Evolutionary conservation across 768 basidiomycete genomes (phyloP).

Genomic region (Coprinellus aureogranulatus): DNA sequence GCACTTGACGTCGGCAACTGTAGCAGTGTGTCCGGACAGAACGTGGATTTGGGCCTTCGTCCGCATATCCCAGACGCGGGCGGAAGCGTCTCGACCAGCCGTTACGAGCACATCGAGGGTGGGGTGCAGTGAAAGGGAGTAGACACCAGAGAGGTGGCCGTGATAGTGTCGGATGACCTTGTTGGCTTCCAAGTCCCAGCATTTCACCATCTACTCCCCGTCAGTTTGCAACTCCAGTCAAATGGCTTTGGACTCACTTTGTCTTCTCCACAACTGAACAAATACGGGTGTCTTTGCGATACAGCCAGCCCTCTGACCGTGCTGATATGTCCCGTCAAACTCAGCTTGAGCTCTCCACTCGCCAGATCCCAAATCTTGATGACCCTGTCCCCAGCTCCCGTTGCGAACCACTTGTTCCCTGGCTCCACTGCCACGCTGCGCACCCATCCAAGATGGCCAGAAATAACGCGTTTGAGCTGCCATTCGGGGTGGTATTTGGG

Average conservation of each 20-base stretch:
- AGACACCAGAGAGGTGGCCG: constrained; percentile 97
- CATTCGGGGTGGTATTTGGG: constrained; percentile 95
- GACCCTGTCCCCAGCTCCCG: constrained; percentile 95
- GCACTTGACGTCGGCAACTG: constrained; percentile 92
- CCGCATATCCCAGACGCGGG: constrained; percentile 99
- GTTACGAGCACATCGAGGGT: constrained; percentile 96
- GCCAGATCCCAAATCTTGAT: constrained; percentile 99
- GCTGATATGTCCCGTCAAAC: constrained; percentile 94
- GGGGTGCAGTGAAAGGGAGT: constrained; percentile 87
- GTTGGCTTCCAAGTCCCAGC: constrained; percentile 98
- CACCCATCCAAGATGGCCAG: constrained; percentile 98
- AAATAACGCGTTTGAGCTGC: constrained; percentile 96
- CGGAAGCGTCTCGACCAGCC: constrained; percentile 92
- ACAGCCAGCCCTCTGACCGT: constrained; percentile 95
- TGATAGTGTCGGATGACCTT: constrained; percentile 99
- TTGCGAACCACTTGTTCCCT: constrained; percentile 98
- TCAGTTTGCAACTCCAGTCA: neutral
- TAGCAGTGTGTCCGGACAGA: constrained; percentile 89
- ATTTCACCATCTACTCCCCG: constrained; percentile 88
- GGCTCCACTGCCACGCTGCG: constrained; percentile 95
- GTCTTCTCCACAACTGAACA: constrained; percentile 97
- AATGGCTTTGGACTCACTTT: constrained; percentile 56
- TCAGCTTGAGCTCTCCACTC: constrained; percentile 94
- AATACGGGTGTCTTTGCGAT: constrained; percentile 88
- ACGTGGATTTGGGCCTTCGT: constrained; percentile 96